Percentiles rank a stretch among this genome's conserved stretches.
Evolutionary conservation across 805 yeast species (phyloP).

Genomic region (Zygosaccharomyces lentus): DNA sequence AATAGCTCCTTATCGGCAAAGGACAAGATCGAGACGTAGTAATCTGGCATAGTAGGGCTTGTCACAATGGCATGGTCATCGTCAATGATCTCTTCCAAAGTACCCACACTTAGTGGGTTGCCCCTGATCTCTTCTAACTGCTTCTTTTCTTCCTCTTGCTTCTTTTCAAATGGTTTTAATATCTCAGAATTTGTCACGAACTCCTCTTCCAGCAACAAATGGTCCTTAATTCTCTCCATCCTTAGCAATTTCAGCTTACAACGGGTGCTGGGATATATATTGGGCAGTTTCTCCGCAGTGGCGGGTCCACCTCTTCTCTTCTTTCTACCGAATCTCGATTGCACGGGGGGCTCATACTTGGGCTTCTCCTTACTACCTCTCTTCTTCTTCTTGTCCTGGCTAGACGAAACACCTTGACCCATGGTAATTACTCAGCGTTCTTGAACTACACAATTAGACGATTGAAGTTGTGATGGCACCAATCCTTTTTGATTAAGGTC

Average conservation of each 20-base stretch:
- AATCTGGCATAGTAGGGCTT: slow-evolving; percentile 93
- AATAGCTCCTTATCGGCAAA: slow-evolving; percentile 94
- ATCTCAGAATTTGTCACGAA: slow-evolving; percentile 93
- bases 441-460: background rate
- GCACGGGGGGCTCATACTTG: slow-evolving; percentile 97
- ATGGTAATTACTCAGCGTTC: slow-evolving; percentile 11
- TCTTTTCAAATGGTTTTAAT: slow-evolving; percentile 92
- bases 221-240: slow-evolving; percentile 95
- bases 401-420: slow-evolving; percentile 39
- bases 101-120: slow-evolving; percentile 92
- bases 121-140: slow-evolving; percentile 95
- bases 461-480: background rate
- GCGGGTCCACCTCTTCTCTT: slow-evolving; percentile 88
- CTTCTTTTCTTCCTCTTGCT: slow-evolving; percentile 92
- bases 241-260: slow-evolving; percentile 87
- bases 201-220: slow-evolving; percentile 88
- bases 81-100: slow-evolving; percentile 93
- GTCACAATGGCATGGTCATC: slow-evolving; percentile 99
- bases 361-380: slow-evolving; percentile 81
- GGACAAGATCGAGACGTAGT: slow-evolving; percentile 90
- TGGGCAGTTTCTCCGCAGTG: slow-evolving; percentile 75
- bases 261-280: slow-evolving; percentile 86
- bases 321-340: slow-evolving; percentile 87
- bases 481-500: background rate
- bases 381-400: slow-evolving; percentile 42